Conservation (phyloP, 2,329 filamentous ascomycete species). For the Trichoderma sp. region DNA sequence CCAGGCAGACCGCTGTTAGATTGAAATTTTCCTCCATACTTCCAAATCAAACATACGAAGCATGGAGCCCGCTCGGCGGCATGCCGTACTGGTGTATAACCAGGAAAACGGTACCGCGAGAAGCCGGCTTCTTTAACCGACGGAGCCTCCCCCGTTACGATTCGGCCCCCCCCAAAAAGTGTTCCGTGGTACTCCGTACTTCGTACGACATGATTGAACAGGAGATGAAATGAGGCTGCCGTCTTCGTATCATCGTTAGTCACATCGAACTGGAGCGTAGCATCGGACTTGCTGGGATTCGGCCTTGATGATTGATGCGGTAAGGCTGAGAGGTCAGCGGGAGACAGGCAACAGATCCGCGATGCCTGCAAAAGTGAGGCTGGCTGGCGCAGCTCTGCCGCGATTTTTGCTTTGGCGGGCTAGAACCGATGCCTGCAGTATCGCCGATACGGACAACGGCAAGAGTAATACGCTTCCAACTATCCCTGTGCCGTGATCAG, state of each 20-base stretch:
- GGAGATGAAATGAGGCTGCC: neutral
- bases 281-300: neutral
- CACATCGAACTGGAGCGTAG: conserved; percentile 7
- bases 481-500: neutral
- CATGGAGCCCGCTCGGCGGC: neutral
- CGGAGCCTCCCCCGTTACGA: neutral
- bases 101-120: neutral
- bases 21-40: neutral
- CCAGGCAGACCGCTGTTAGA: neutral
- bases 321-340: conserved; percentile 18
- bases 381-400: neutral
- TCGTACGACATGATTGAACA: neutral
- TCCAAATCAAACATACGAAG: neutral
- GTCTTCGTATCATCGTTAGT: conserved; percentile 1
- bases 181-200: neutral
- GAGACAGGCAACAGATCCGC: conserved; percentile 10
- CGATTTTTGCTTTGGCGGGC: neutral
- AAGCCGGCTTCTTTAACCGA: neutral
- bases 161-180: neutral
- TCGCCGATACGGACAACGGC: neutral
- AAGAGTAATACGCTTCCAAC: neutral
- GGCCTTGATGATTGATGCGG: neutral
- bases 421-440: neutral
- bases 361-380: neutral
- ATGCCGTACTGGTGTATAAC: neutral